Conservation (phyloP, 441 rosid species). For the Rhodomyrtus psidioides region DNA sequence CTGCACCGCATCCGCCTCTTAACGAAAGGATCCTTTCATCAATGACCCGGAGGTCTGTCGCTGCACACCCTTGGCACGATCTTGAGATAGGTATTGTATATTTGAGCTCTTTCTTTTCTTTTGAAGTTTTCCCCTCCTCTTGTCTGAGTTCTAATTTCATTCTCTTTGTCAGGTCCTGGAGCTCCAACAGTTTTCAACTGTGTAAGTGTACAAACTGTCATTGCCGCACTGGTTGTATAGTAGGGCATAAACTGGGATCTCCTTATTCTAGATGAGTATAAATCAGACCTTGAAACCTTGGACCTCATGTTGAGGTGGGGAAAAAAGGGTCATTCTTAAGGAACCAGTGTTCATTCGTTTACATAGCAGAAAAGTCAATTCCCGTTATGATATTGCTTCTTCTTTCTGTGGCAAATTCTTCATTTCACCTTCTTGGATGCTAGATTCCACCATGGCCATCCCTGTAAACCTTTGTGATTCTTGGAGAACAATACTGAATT, state of each 20-base stretch:
- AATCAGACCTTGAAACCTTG: not conserved
- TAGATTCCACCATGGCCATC: not conserved
- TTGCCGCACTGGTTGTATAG: not conserved
- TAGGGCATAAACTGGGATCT: not conserved
- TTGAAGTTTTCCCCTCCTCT: not conserved
- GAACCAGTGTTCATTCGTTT: not conserved
- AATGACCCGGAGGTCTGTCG: slow-evolving; percentile 86
- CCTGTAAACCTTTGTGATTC: not conserved
- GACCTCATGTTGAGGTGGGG: not conserved
- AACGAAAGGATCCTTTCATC: slow-evolving; percentile 97
- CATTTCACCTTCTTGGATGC: not conserved
- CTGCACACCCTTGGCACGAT: slow-evolving; percentile 99
- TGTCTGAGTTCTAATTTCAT: not conserved
- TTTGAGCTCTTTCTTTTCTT: not conserved
- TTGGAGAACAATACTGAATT: not conserved
- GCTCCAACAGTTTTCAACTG: slow-evolving; percentile 84
- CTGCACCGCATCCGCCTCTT: slow-evolving; percentile 51
- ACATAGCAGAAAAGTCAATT: not conserved
- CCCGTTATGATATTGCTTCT: not conserved
- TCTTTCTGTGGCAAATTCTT: not conserved
- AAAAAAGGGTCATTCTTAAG: not conserved
- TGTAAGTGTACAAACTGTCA: slow-evolving; percentile 33
- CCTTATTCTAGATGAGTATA: not conserved
- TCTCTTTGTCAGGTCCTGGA: slow-evolving; percentile 63
- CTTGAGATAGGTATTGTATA: slow-evolving; percentile 78